phyloP scores from a whole-genome alignment of 768 basidiomycete genomes.

The Thelephora ganbajun region DNA sequence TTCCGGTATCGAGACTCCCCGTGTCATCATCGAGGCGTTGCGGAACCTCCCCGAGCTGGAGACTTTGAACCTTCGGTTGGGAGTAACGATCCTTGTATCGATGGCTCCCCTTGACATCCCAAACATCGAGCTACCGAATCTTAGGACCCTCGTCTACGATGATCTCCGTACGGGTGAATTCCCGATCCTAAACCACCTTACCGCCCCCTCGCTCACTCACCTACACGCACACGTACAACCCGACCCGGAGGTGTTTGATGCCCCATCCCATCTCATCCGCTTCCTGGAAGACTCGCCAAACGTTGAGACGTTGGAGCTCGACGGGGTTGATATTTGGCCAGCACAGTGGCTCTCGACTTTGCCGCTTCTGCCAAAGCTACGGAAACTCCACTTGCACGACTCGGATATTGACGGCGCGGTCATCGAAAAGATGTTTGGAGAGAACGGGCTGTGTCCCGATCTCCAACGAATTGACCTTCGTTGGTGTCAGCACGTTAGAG shows the following conservation, averaged over 20 bases:
- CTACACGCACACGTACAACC: slow-evolving; percentile 13
- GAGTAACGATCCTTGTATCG: too few relatives aligned
- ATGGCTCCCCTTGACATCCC: too few relatives aligned
- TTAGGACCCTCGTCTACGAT: slow-evolving; percentile 14
- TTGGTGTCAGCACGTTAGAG: slow-evolving; percentile 44
- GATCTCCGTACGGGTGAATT: too few relatives aligned
- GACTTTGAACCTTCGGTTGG: slow-evolving; percentile 25
- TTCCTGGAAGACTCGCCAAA: slow-evolving; percentile 19
- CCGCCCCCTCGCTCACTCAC: slow-evolving; percentile 21
- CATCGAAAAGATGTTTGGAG: slow-evolving; percentile 23
- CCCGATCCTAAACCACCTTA: slow-evolving; percentile 14
- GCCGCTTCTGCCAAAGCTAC: slow-evolving; percentile 23
- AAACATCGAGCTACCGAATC: slow-evolving; percentile 8
- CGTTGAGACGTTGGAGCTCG: slow-evolving; percentile 30
- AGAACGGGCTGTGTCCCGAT: slow-evolving; percentile 25
- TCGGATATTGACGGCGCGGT: slow-evolving; percentile 39
- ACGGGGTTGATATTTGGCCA: slow-evolving; percentile 31
- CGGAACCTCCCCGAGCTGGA: slow-evolving; percentile 26
- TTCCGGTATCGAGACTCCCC: too few relatives aligned
- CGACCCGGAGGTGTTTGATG: slow-evolving; percentile 13
- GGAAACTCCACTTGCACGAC: slow-evolving; percentile 40
- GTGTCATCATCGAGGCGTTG: slow-evolving; percentile 16
- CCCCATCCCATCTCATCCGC: slow-evolving; percentile 15
- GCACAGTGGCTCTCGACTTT: slow-evolving; percentile 24
- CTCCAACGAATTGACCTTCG: slow-evolving; percentile 38